Conservation (phyloP, 176 grass and related monocot species). For the Musa acuminata region DNA sequence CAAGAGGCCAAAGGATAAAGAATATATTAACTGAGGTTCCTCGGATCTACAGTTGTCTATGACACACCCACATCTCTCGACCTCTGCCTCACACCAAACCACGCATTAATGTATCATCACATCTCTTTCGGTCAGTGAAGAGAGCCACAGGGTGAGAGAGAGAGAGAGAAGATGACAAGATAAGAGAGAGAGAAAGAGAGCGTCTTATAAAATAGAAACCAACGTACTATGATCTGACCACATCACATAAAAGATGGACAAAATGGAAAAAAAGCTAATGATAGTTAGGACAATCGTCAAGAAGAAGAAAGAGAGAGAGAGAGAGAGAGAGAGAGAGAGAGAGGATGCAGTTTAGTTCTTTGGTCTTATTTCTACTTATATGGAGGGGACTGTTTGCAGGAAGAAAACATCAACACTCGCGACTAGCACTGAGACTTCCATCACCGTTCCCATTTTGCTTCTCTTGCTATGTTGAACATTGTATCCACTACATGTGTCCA, state of each 20-base stretch:
- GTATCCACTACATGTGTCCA: too few relatives aligned
- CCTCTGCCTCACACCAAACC: background rate
- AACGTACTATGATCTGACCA: background rate
- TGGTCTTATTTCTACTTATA: background rate
- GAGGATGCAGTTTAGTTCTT: background rate
- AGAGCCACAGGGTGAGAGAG: too few relatives aligned
- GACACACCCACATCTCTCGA: background rate
- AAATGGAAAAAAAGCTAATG: too few relatives aligned
- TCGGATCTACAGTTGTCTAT: constrained; percentile 1
- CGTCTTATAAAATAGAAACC: too few relatives aligned
- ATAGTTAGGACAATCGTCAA: too few relatives aligned
- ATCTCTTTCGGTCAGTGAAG: background rate
- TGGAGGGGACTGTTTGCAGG: background rate
- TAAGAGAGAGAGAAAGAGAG: background rate
- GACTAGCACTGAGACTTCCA: too few relatives aligned
- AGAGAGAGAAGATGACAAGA: background rate
- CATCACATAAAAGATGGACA: too few relatives aligned
- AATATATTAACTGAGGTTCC: background rate
- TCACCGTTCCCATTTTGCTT: too few relatives aligned
- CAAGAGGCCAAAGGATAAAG: too few relatives aligned
- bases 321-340: background rate
- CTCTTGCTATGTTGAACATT: background rate
- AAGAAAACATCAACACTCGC: background rate
- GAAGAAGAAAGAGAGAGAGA: too few relatives aligned
- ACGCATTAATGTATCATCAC: constrained; percentile 6